Percentiles rank a stretch among this genome's conserved stretches.
phyloP scores from a whole-genome alignment of 2,329 filamentous ascomycete species.

The Orbilia blumenaviensis region DNA sequence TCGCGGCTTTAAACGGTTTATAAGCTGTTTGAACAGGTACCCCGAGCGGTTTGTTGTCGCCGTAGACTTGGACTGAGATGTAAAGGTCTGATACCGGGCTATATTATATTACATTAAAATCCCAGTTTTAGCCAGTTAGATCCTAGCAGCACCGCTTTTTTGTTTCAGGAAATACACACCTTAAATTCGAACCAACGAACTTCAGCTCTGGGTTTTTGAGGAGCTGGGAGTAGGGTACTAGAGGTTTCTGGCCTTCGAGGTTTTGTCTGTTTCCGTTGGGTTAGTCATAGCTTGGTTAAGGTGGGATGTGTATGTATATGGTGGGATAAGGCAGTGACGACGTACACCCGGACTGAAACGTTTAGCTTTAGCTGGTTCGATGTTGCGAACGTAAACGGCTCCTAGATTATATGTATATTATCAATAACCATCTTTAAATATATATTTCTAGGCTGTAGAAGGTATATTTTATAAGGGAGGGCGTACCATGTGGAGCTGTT shows the following conservation, averaged over 20 bases:
- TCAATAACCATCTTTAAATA: background rate
- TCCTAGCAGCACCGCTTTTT: too few relatives aligned
- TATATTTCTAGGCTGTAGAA: background rate
- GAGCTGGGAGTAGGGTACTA: conserved; percentile 78
- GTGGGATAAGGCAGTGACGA: background rate
- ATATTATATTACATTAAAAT: too few relatives aligned
- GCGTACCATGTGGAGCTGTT: conserved; percentile 44
- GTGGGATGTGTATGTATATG: too few relatives aligned
- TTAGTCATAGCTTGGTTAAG: background rate
- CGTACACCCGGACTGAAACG: conserved; percentile 73
- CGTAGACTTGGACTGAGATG: conserved; percentile 91
- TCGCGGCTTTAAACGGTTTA: conserved; percentile 81
- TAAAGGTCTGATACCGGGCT: conserved; percentile 88
- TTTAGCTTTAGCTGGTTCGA: conserved; percentile 54
- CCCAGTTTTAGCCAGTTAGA: too few relatives aligned
- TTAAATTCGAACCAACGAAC: conserved; percentile 86
- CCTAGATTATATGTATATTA: conserved; percentile 48
- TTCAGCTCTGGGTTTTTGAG: conserved; percentile 80
- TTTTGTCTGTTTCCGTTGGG: conserved; percentile 68
- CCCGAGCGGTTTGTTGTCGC: conserved; percentile 91
- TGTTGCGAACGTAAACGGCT: conserved; percentile 51
- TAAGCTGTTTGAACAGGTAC: conserved; percentile 93
- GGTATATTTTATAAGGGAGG: background rate
- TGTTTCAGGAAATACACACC: conserved; percentile 63
- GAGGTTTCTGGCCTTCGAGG: conserved; percentile 79